Conservation (phyloP, 139 green algal genomes). For the Monoraphidium neglectum region DNA sequence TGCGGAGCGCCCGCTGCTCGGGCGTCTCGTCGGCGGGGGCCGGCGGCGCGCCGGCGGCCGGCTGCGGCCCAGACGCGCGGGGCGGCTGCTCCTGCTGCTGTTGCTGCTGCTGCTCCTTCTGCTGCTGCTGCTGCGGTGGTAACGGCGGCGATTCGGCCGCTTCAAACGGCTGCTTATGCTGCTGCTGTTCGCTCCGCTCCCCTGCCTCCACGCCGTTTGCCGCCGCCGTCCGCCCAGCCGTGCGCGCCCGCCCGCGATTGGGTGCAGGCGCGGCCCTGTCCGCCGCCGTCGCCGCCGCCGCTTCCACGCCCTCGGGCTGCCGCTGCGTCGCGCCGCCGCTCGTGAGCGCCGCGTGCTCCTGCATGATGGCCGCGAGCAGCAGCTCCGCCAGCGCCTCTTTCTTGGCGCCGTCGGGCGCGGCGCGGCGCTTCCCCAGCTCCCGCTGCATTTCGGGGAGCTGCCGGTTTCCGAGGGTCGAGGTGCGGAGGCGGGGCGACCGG, state of each 20-base stretch:
- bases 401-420: slow-evolving; percentile 1
- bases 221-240: neutral
- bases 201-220: neutral
- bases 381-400: slow-evolving; percentile 28
- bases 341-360: neutral
- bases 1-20: neutral
- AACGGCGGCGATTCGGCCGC: neutral
- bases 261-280: neutral
- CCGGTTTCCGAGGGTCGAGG: too few species aligned
- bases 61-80: neutral
- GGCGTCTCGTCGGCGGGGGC: neutral
- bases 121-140: neutral
- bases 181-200: neutral
- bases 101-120: slow-evolving; percentile 14
- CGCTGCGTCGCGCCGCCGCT: neutral
- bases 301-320: neutral
- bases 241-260: neutral
- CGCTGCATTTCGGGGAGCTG: slow-evolving; percentile 17
- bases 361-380: slow-evolving; percentile 15
- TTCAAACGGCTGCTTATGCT: neutral
- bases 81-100: neutral
- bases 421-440: slow-evolving; percentile 6
- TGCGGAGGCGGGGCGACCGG: too few species aligned
- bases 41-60: neutral
- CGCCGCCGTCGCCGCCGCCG: neutral